Conservation (phyloP, 768 basidiomycete genomes). For the Punctularia strigosozonata region DNA sequence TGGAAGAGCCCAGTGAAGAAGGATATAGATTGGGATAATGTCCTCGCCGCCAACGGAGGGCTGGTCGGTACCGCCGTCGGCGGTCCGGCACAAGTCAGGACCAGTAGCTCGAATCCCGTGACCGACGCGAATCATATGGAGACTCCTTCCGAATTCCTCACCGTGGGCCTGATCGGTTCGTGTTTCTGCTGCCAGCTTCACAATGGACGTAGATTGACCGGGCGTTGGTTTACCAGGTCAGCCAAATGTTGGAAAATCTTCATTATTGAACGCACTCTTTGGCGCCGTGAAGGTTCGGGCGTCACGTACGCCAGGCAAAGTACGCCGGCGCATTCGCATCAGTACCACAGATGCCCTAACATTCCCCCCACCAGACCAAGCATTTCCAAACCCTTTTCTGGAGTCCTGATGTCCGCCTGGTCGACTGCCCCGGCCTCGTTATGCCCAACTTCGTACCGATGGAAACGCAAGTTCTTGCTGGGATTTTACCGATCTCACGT, state of each 20-base stretch:
- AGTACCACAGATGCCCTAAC: background rate
- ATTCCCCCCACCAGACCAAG: conserved; percentile 50
- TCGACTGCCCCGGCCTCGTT: conserved; percentile 93
- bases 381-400: conserved; percentile 92
- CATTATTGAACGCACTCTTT: conserved; percentile 84
- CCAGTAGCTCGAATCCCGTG: conserved; percentile 7
- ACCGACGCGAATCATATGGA: conserved; percentile 11
- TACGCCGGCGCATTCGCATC: conserved; percentile 13
- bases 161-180: conserved; percentile 72
- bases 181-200: background rate
- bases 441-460: conserved; percentile 76
- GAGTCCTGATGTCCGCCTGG: conserved; percentile 76
- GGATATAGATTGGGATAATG: conserved; percentile 64
- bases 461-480: conserved; percentile 74
- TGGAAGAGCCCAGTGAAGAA: conserved; percentile 61
- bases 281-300: conserved; percentile 68
- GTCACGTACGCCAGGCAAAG: conserved; percentile 82
- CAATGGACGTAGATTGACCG: background rate
- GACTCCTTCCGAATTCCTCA: conserved; percentile 45
- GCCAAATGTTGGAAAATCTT: conserved; percentile 94
- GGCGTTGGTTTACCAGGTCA: conserved; percentile 41
- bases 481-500: conserved; percentile 69
- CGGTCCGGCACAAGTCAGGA: conserved; percentile 25
- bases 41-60: conserved; percentile 31
- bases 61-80: conserved; percentile 34